phyloP scores from a whole-genome alignment of 768 basidiomycete species.

The Psilocybe tampanensis region DNA sequence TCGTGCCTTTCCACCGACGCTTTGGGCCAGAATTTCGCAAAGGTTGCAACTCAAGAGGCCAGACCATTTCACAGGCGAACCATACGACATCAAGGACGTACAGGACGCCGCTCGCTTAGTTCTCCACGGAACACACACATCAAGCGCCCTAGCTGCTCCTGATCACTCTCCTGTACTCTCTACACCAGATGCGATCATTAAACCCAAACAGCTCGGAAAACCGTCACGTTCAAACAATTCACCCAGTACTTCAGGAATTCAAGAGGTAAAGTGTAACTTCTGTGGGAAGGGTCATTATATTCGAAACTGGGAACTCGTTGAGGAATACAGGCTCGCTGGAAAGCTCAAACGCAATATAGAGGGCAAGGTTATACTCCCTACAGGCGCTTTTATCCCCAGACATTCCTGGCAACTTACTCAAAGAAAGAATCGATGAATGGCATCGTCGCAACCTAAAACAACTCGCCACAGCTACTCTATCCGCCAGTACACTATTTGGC shows the following conservation, averaged over 20 bases:
- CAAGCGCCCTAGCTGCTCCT: neutral
- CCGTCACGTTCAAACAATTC: constrained; percentile 8
- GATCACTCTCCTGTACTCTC: neutral
- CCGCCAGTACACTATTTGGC: neutral
- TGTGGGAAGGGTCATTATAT: constrained; percentile 26
- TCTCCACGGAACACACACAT: constrained; percentile 8
- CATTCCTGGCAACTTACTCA: constrained; percentile 9
- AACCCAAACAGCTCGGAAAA: constrained; percentile 5
- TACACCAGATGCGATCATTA: neutral
- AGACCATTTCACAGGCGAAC: constrained; percentile 25
- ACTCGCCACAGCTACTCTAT: constrained; percentile 6
- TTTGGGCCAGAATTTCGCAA: constrained; percentile 7
- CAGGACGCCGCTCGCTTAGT: constrained; percentile 22
- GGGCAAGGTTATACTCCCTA: constrained; percentile 23
- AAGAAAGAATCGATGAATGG: constrained; percentile 18
- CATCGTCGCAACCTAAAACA: constrained; percentile 17
- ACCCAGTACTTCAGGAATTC: constrained; percentile 3
- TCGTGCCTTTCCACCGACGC: constrained; percentile 7
- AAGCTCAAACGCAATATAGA: constrained; percentile 23
- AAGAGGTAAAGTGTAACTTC: constrained; percentile 16
- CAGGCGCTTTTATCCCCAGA: constrained; percentile 19
- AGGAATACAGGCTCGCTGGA: constrained; percentile 17
- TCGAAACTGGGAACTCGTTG: constrained; percentile 20
- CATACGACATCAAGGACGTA: constrained; percentile 21
- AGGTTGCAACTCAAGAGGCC: constrained; percentile 23